Conservation (phyloP, 306 rosid species). For the Vigna reflexopilosa region DNA sequence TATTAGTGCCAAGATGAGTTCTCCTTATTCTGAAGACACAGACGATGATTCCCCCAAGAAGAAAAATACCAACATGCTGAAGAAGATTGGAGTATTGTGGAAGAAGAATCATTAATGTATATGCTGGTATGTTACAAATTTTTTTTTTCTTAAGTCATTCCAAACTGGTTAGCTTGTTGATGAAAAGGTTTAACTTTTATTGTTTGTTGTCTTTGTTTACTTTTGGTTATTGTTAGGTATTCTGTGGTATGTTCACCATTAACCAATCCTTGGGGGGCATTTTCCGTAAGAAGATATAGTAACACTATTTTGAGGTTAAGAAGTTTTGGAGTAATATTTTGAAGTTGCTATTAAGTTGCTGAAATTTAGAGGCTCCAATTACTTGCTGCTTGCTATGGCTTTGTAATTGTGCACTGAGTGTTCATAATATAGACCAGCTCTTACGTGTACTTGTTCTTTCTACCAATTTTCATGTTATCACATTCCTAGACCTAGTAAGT, state of each 20-base stretch:
- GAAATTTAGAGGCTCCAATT: conserved; percentile 13
- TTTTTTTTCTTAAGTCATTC: conserved; percentile 8
- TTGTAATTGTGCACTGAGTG: conserved; percentile 29
- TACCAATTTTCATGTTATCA: conserved; percentile 19
- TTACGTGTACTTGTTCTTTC: conserved; percentile 7
- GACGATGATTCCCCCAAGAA: conserved; percentile 90
- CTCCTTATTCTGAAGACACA: conserved; percentile 77
- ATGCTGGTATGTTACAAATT: conserved; percentile 30
- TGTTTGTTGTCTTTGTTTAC: conserved; percentile 25
- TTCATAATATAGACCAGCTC: conserved; percentile 25
- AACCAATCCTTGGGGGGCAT: conserved; percentile 22
- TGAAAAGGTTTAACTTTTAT: background rate
- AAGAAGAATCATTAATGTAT: conserved; percentile 74
- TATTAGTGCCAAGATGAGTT: conserved; percentile 55
- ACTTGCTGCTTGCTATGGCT: conserved; percentile 4
- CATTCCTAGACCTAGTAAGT: background rate
- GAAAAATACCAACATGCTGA: conserved; percentile 86
- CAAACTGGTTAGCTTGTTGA: conserved; percentile 6
- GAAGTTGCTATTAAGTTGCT: conserved; percentile 22
- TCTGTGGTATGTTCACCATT: conserved; percentile 8
- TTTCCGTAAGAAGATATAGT: background rate
- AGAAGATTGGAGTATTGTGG: conserved; percentile 96
- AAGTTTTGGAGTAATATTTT: background rate
- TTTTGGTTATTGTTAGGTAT: conserved; percentile 17
- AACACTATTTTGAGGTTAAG: background rate